A percentile compares a stretch with the other conserved stretches of the same genome.
Evolutionary conservation across 1,139 yeast genomes (phyloP).

Genomic region (Lodderomyces theae): DNA sequence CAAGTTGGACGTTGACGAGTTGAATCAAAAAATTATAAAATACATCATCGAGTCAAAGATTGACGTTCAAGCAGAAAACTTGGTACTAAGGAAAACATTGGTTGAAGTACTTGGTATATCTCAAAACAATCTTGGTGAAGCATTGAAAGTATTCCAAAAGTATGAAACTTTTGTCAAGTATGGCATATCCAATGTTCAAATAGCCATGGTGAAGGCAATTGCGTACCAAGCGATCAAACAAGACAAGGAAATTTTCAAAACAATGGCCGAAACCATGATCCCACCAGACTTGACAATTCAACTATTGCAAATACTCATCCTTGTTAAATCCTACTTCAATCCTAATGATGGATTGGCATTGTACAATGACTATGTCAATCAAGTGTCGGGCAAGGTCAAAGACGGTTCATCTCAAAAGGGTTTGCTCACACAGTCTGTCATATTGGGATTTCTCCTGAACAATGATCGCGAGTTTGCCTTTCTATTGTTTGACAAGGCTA

Average conservation of each 20-base stretch:
- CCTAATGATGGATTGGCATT: conserved; percentile 37
- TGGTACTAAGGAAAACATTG: conserved; percentile 26
- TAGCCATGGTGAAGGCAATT: conserved; percentile 27
- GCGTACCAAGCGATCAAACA: conserved; percentile 42
- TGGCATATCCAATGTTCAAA: conserved; percentile 37
- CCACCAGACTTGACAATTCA: conserved; percentile 29
- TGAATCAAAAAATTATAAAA: conserved; percentile 6
- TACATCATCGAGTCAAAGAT: conserved; percentile 14
- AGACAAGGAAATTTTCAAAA: conserved; percentile 28
- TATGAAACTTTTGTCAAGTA: conserved; percentile 36
- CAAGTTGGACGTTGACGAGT: conserved; percentile 3
- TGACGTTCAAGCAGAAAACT: conserved; percentile 28
- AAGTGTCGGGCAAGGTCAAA: conserved; percentile 36
- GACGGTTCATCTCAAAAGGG: conserved; percentile 44
- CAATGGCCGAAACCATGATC: conserved; percentile 47
- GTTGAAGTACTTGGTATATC: conserved; percentile 40
- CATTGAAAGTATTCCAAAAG: conserved; percentile 31
- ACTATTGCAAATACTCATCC: conserved; percentile 44
- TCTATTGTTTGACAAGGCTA: conserved; percentile 56
- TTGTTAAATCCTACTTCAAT: conserved; percentile 43
- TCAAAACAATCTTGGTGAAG: conserved; percentile 25
- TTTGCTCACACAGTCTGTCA: conserved; percentile 50
- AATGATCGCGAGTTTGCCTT: conserved; percentile 63
- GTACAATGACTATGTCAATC: conserved; percentile 50
- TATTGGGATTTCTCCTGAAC: conserved; percentile 46